Evolutionary conservation across 768 basidiomycete species (phyloP), one percentile per base, ranked within the genome.

Genomic region (Dendrothele bispora): DNA sequence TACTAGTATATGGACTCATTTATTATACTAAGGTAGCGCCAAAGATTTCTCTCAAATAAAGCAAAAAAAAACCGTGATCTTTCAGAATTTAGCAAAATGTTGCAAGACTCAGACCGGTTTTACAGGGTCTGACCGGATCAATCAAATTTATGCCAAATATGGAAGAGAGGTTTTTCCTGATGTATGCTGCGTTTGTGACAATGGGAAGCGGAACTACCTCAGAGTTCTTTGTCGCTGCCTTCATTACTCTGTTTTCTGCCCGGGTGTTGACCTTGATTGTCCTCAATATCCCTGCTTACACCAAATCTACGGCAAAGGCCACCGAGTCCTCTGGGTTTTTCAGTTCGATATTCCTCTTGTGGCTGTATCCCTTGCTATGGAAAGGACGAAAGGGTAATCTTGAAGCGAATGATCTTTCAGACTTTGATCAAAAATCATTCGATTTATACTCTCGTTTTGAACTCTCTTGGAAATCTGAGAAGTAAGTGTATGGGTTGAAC

Each of bases 341-440:
- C 30, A 34, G 46, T 24, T 44, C 41, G n/a, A n/a, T 53, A 11
- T 53, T 53, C 21, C 30, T 53, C 7, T 24, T 53, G 10, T 53
- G 52, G 52, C 47, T 48, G n/a, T 26, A 49, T 14, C 52, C 52
- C 18, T 26, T 53, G 28, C 48, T 53, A 43, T 46, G 52, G 43
- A 44, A 49, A 29, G 51, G 51, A 21, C 47, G 47, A 6, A 44
- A 40, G 34, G 17, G 17, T 15, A 36, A 48, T 1, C 29, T 24
- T 3, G 18, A 10, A 7, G 4, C 49, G 5, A 34, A 53, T 20
- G 48, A 53, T 17, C 47, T 45, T 34, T 24, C 49, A 10, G 38
- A 53, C 25, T 48, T 48, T 8, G 52, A 49, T 17, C 48, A 49
- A 46, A 48, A 45, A 10, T 53, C 47, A 6, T 35, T 43, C 17